Conservation (phyloP, 768 basidiomycete species). For the Gloeostereum incarnatum region DNA sequence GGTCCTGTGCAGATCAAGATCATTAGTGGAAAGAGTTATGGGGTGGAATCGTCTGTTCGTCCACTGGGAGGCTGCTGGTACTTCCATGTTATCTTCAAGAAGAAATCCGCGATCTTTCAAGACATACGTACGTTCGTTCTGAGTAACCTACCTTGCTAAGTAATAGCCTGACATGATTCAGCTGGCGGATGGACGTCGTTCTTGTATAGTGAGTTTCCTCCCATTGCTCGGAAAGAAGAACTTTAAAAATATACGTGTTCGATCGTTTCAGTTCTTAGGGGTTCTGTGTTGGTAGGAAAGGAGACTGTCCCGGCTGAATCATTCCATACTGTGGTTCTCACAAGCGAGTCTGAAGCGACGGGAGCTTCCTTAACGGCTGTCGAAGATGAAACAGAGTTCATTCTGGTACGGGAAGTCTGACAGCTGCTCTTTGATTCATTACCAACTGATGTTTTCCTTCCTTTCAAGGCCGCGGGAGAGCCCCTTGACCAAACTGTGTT, state of each 20-base stretch:
- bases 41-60: constrained; percentile 78
- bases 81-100: constrained; percentile 67
- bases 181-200: constrained; percentile 89
- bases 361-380: constrained; percentile 60
- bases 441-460: too few relatives aligned
- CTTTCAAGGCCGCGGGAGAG: constrained; percentile 83
- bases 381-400: constrained; percentile 59
- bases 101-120: constrained; percentile 66
- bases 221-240: neutral
- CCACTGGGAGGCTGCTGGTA: constrained; percentile 94
- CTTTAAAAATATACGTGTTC: too few relatives aligned
- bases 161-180: constrained; percentile 15
- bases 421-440: too few relatives aligned
- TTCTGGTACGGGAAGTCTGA: constrained; percentile 42
- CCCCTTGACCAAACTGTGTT: constrained; percentile 84
- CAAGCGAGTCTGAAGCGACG: constrained; percentile 42
- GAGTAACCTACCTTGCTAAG: neutral
- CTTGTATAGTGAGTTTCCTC: constrained; percentile 53
- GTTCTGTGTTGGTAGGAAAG: constrained; percentile 52
- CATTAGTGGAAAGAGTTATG: constrained; percentile 85
- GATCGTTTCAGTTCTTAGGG: constrained; percentile 49
- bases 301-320: constrained; percentile 34
- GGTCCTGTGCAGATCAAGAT: constrained; percentile 70
- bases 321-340: constrained; percentile 82
- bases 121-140: constrained; percentile 52